Conservation (phyloP, 441 rosid genomes). For the Mallotus repandus region DNA sequence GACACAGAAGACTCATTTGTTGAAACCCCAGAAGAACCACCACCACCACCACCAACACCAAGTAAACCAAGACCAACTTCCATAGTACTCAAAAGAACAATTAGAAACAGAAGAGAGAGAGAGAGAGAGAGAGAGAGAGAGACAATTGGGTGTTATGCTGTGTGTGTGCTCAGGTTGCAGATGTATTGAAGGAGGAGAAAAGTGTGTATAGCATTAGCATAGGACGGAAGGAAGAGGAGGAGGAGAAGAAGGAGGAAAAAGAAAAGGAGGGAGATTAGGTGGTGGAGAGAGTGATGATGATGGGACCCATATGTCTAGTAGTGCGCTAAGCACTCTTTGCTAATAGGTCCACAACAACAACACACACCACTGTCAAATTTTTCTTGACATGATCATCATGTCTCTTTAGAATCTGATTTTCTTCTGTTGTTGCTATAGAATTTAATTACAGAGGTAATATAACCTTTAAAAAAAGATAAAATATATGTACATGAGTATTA, state of each 20-base stretch:
- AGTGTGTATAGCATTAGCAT: background rate
- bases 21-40: conserved; percentile 34
- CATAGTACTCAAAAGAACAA: conserved; percentile 30
- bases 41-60: conserved; percentile 25
- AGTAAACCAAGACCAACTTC: conserved; percentile 45
- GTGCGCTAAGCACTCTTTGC: conserved; percentile 68
- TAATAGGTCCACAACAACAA: conserved; percentile 18
- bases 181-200: conserved; percentile 17
- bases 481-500: background rate
- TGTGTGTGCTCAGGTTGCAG: background rate
- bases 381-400: conserved; percentile 45
- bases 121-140: conserved; percentile 6
- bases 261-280: conserved; percentile 20
- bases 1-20: conserved; percentile 36
- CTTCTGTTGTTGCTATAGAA: conserved; percentile 9
- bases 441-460: too few relatives aligned
- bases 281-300: conserved; percentile 61
- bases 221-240: background rate
- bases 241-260: background rate
- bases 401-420: conserved; percentile 35
- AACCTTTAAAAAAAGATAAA: background rate
- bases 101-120: conserved; percentile 5
- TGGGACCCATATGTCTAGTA: conserved; percentile 79
- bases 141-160: background rate
- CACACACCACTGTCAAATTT: conserved; percentile 22